These are phyloP conservation scores for Cercospora sesami DNA, from an alignment of 2,329 filamentous ascomycete species.

Conservation along the genomic window DNA sequence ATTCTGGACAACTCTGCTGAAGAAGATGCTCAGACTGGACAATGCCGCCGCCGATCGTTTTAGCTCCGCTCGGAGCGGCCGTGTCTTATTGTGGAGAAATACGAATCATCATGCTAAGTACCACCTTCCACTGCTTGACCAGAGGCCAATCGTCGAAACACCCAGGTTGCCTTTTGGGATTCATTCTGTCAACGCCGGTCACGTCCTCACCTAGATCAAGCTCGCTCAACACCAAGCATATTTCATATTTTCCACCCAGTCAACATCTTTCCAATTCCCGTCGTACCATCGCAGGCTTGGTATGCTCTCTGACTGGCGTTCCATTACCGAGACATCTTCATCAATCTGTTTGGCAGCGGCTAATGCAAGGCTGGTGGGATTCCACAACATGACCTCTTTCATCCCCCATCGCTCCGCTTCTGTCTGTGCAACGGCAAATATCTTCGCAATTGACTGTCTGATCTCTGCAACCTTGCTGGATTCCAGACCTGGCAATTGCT, in stretches of 20 bases:
- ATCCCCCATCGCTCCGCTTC: slow-evolving; percentile 73
- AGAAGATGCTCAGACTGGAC: background rate
- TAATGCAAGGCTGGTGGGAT: slow-evolving; percentile 60
- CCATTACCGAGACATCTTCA: slow-evolving; percentile 51
- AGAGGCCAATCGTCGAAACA: background rate
- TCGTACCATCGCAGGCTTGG: slow-evolving; percentile 70
- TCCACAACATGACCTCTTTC: slow-evolving; percentile 76
- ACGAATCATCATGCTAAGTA: background rate
- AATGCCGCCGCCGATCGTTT: slow-evolving; percentile 13
- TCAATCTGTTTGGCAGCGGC: slow-evolving; percentile 50
- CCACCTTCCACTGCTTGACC: slow-evolving; percentile 6
- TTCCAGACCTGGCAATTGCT: slow-evolving; percentile 24
- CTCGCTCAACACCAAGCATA: slow-evolving; percentile 69
- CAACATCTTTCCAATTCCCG: slow-evolving; percentile 53
- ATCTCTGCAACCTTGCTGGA: slow-evolving; percentile 22
- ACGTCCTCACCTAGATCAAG: background rate
- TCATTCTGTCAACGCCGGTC: background rate
- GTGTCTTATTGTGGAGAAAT: slow-evolving; percentile 6
- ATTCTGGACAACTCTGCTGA: background rate
- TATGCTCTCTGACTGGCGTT: slow-evolving; percentile 67
- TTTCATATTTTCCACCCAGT: slow-evolving; percentile 77
- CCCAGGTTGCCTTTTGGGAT: background rate
- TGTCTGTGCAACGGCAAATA: slow-evolving; percentile 66
- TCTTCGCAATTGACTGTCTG: slow-evolving; percentile 58
- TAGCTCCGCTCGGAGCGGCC: slow-evolving; percentile 8